These are phyloP conservation scores for Ophiostoma piceae DNA, from an alignment of 2,329 filamentous ascomycete genomes.

Conservation along the genomic window DNA sequence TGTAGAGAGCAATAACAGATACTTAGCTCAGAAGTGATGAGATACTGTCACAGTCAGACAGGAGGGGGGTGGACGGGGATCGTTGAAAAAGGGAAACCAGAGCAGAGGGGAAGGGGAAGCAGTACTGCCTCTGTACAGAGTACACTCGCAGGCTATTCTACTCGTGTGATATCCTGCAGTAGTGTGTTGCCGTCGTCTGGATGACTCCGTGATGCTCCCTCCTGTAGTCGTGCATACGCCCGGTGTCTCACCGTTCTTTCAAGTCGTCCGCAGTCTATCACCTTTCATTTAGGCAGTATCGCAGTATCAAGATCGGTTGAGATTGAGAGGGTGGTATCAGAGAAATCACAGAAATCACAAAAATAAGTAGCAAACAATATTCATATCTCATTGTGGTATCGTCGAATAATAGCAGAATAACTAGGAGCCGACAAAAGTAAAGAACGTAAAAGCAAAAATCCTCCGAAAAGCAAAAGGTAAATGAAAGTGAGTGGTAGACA, in stretches of 20 bases:
- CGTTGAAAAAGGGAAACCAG: background rate
- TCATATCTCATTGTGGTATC: constrained; percentile 5
- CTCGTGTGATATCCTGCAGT: constrained; percentile 7
- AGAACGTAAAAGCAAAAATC: background rate
- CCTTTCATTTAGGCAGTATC: background rate
- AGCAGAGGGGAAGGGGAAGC: background rate
- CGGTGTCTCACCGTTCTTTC: constrained; percentile 2
- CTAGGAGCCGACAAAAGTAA: background rate
- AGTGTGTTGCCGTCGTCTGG: background rate
- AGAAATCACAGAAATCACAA: background rate
- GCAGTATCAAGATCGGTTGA: background rate
- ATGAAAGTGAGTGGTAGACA: background rate
- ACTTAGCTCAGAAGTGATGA: background rate
- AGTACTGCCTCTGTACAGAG: too few relatives aligned
- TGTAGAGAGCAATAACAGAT: background rate
- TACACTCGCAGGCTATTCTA: background rate
- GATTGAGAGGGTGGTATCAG: background rate
- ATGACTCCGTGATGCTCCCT: background rate
- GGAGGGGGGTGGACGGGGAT: constrained; percentile 1
- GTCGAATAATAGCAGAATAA: constrained; percentile 5
- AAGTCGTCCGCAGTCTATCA: background rate
- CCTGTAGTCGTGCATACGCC: background rate
- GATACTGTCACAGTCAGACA: background rate
- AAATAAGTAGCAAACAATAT: background rate
- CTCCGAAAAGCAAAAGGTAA: background rate